Conservation (phyloP, 2,329 filamentous ascomycete species). For the Blastomyces percursus region DNA sequence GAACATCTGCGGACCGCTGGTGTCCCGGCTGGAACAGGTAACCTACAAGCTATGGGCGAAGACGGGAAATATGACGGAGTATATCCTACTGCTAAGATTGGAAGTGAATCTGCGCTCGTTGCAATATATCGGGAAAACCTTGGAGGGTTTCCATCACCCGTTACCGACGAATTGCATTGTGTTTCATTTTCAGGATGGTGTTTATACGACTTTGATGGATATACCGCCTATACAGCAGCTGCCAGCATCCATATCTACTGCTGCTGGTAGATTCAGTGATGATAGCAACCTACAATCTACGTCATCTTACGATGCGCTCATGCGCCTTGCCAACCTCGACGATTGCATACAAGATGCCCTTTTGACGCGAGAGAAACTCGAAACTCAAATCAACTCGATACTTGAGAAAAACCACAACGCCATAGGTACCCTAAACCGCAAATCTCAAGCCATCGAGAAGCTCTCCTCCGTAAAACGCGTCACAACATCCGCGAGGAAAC, state of each 20-base stretch:
- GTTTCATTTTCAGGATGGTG: conserved; percentile 74
- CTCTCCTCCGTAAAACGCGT: conserved; percentile 36
- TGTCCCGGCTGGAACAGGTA: conserved; percentile 56
- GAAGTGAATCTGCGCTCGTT: conserved; percentile 59
- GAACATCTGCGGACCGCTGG: conserved; percentile 46
- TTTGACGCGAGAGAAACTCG: conserved; percentile 60
- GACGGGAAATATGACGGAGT: conserved; percentile 41
- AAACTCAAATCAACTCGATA: conserved; percentile 60
- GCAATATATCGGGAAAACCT: conserved; percentile 62
- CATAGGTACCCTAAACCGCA: conserved; percentile 23
- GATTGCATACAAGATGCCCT: conserved; percentile 85
- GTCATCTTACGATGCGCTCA: conserved; percentile 76
- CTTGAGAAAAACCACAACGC: conserved; percentile 29
- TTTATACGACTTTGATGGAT: conserved; percentile 66
- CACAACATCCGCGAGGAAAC: conserved; percentile 53
- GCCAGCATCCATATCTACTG: conserved; percentile 1
- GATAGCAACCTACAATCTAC: conserved; percentile 42
- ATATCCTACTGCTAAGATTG: conserved; percentile 61
- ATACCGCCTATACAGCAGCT: conserved; percentile 41
- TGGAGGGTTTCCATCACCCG: conserved; percentile 55
- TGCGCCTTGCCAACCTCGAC: conserved; percentile 79
- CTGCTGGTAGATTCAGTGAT: conserved; percentile 19
- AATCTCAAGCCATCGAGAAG: conserved; percentile 31
- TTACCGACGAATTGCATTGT: conserved; percentile 74
- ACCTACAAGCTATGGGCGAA: conserved; percentile 65